Evolutionary conservation across 306 rosid genomes (phyloP), one percentile per base, ranked within the genome.

Genomic region (Cyclanthera cordifolia): DNA sequence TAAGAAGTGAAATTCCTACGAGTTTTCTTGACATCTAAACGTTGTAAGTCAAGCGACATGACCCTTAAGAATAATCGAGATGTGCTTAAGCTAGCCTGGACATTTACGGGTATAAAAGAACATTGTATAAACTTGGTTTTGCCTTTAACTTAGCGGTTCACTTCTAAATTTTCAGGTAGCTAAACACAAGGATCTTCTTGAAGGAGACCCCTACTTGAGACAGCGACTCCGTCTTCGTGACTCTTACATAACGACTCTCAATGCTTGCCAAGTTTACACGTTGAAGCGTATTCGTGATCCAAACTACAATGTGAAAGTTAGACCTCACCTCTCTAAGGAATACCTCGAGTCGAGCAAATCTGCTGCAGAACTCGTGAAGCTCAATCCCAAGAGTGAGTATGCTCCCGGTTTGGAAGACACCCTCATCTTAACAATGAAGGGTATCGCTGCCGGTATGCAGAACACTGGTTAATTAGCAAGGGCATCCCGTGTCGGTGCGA

Each of bases 361-460:
- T 32, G 97, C 99, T 2, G 99, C 99, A 16, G 99, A 94, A 75
- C 99, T 94, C 55, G 95, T 94, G 58, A 88, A 88, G 55, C 99
- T 94, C 24, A 94, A 94, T 71, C 99, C 99, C 2, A 82, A 76
- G 10, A 94, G 99, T 8, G 99, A 94, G 78, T 94, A 88, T 56
- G 88, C 99, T 19, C 99, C 99, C 34, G 99, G 99, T 46, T 79
- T 94, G 58, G 99, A 94, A 49, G 99, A 94, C 75, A 94, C 99
- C 8, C 97, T 94, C 76, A 94, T 94, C 66, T 80, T 94, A 79
- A 94, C 99, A n/a, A 94, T 94, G 99, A 94, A 94, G 86, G 99
- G 99, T 58, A 90, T 94, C 12, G 99, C 99, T 72, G 99, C 99
- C 13, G 99, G 99, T 56, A 82, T 94, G 99, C 97, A 94, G 76